phyloP scores from a whole-genome alignment of 2,329 filamentous ascomycete genomes.

The Achaetomium macrosporum region DNA sequence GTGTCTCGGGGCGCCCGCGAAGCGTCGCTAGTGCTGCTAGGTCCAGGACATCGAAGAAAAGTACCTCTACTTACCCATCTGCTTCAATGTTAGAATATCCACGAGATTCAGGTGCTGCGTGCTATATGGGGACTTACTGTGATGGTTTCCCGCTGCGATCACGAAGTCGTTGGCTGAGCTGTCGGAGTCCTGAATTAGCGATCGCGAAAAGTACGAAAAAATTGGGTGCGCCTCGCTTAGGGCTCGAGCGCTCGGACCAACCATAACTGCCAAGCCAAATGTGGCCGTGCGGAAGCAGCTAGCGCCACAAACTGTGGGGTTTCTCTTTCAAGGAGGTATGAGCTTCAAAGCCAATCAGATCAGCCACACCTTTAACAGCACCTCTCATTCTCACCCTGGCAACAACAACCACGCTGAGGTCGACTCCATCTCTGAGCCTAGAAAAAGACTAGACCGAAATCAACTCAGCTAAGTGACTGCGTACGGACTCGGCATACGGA shows the following conservation, averaged over 20 bases:
- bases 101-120: not conserved
- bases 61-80: conserved; percentile 57
- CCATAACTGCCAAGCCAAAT: conserved; percentile 4
- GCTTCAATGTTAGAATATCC: conserved; percentile 21
- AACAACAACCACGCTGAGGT: not conserved
- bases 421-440: not conserved
- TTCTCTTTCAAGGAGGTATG: not conserved
- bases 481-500: not conserved
- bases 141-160: conserved; percentile 36
- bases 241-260: conserved; percentile 24
- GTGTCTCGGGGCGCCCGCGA: conserved; percentile 4
- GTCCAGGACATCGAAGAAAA: not conserved
- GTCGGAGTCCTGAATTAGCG: conserved; percentile 29
- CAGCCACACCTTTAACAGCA: not conserved
- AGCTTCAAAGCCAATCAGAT: not conserved
- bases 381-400: not conserved
- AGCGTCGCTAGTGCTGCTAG: conserved; percentile 14
- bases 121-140: conserved; percentile 39
- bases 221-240: conserved; percentile 27
- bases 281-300: conserved; percentile 16
- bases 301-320: conserved; percentile 12
- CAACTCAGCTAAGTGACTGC: not conserved
- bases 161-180: conserved; percentile 37
- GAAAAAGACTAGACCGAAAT: not conserved
- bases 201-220: conserved; percentile 24